Evolutionary conservation across 176 grass and related monocot genomes (phyloP).

Genomic region (Eragrostis curvula): DNA sequence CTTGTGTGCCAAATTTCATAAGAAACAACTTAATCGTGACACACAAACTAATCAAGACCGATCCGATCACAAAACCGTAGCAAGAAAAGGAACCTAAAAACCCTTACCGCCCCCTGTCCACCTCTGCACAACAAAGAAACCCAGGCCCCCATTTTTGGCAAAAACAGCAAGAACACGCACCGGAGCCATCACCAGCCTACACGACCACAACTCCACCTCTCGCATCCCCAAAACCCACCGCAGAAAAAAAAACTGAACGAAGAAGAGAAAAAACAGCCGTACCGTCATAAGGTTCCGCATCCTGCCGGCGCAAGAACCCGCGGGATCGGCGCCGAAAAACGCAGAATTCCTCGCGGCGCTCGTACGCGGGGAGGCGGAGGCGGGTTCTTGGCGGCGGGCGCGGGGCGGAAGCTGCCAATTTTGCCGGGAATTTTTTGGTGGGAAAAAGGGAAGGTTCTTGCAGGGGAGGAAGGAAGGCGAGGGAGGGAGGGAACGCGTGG

Average conservation of each 20-base stretch:
- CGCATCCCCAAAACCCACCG: not conserved
- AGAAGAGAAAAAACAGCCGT: not conserved
- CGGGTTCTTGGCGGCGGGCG: not conserved
- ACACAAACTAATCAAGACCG: not conserved
- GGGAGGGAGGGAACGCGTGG: not conserved
- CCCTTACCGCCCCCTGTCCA: not conserved
- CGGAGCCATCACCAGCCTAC: not conserved
- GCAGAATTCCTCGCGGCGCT: not conserved
- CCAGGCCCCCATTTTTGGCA: not conserved
- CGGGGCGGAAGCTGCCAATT: not conserved
- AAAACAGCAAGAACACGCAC: not conserved
- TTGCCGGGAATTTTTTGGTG: not conserved
- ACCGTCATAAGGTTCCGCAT: constrained; percentile 72
- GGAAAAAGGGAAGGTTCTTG: constrained; percentile 1
- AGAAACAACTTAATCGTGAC: not conserved
- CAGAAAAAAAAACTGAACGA: not conserved
- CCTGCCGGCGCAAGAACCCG: not conserved
- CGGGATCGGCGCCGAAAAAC: not conserved
- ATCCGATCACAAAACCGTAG: constrained; percentile 9
- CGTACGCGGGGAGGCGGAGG: not conserved
- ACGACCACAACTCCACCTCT: not conserved
- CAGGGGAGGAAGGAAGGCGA: not conserved
- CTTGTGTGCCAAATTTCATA: not conserved
- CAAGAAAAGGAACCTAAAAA: not conserved
- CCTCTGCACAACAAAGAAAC: not conserved